Evolutionary conservation across 1,284 basidiomycete species (phyloP).

Genomic region (Blastosporella zonata): DNA sequence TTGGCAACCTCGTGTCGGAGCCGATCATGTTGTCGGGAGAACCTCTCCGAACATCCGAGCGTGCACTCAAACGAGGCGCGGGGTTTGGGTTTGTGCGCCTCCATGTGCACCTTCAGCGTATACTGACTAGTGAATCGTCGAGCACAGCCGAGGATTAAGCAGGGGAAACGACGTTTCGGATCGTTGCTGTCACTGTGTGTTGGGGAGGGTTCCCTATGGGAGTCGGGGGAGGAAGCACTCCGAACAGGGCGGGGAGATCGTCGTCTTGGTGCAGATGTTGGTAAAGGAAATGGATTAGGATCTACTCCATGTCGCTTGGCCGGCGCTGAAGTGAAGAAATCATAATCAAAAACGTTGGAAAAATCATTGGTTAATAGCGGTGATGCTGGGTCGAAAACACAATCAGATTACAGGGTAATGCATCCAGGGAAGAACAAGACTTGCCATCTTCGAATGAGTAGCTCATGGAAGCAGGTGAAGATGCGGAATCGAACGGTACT

Average conservation of each 20-base stretch:
- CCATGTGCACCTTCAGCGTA: conserved; percentile 49
- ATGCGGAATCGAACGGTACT: conserved; percentile 1
- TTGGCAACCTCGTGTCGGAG: conserved; percentile 51
- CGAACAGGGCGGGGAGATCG: conserved; percentile 21
- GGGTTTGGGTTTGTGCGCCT: conserved; percentile 49
- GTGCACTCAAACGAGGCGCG: conserved; percentile 43
- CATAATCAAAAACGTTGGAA: conserved; percentile 30
- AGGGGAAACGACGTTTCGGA: conserved; percentile 42
- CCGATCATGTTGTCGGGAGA: conserved; percentile 48
- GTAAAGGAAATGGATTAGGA: conserved; percentile 3
- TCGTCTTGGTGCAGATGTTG: conserved; percentile 10
- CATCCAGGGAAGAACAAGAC: background rate
- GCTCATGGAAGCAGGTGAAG: conserved; percentile 7
- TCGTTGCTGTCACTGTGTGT: conserved; percentile 25
- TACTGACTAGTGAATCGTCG: conserved; percentile 49
- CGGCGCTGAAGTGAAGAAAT: conserved; percentile 25
- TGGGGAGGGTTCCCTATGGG: conserved; percentile 27
- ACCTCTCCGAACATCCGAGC: conserved; percentile 45
- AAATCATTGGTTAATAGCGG: conserved; percentile 29
- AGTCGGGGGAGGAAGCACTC: conserved; percentile 16
- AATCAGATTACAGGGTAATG: background rate
- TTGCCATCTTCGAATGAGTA: conserved; percentile 19
- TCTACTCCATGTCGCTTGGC: conserved; percentile 8
- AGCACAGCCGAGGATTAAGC: conserved; percentile 40
- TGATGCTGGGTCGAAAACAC: conserved; percentile 21